A percentile compares a stretch with the other conserved stretches of the same genome.
Evolutionary conservation across 768 basidiomycete species (phyloP).

Genomic region (Amanita molliuscula): DNA sequence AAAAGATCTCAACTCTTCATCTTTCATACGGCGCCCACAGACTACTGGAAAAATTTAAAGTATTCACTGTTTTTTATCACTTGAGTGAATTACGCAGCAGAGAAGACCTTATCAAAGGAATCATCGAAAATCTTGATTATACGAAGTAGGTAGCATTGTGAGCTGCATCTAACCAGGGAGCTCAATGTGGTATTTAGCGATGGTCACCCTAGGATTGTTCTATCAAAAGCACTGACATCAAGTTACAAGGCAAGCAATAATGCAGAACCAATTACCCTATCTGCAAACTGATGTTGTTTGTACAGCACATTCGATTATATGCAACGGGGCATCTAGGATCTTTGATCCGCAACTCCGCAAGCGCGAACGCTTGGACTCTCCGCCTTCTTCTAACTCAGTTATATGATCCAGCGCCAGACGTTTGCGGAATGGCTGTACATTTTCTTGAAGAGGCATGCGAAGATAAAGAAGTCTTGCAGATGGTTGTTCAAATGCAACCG

Average conservation of each 20-base stretch:
- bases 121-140: conserved; percentile 90
- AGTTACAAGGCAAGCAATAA: conserved; percentile 60
- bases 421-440: conserved; percentile 83
- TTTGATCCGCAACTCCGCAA: conserved; percentile 56
- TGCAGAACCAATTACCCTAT: background rate
- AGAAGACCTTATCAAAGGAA: conserved; percentile 85
- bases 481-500: conserved; percentile 91
- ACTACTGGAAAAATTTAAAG: conserved; percentile 80
- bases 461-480: conserved; percentile 68
- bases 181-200: conserved; percentile 42
- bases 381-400: conserved; percentile 89
- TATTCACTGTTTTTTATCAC: conserved; percentile 96
- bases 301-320: conserved; percentile 76
- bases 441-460: conserved; percentile 89
- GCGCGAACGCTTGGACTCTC: conserved; percentile 78
- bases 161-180: conserved; percentile 4
- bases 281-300: background rate
- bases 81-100: conserved; percentile 83
- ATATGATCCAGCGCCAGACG: conserved; percentile 86
- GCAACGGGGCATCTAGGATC: conserved; percentile 82
- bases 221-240: conserved; percentile 92
- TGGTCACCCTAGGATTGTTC: conserved; percentile 86
- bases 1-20: background rate
- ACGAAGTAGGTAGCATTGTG: conserved; percentile 47
- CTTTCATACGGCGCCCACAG: conserved; percentile 29